phyloP scores from a whole-genome alignment of 306 rosid genomes.

The Acacia melanoxylon region DNA sequence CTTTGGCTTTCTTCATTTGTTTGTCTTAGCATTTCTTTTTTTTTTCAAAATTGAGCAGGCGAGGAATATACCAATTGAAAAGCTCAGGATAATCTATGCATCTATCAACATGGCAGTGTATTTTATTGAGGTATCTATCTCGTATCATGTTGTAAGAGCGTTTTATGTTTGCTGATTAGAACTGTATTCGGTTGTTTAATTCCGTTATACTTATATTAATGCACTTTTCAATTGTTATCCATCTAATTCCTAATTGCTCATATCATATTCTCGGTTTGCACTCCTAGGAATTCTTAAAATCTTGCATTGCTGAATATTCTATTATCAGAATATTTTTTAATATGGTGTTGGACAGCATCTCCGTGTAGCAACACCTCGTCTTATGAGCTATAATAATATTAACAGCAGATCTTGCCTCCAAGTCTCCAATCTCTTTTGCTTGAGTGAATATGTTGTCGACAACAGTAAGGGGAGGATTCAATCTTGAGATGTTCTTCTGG shows the following conservation, averaged over 20 bases:
- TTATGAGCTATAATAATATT: slow-evolving; percentile 8
- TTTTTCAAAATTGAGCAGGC: slow-evolving; percentile 60
- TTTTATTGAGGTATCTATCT: slow-evolving; percentile 67
- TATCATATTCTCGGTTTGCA: neutral
- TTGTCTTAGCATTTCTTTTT: slow-evolving; percentile 6
- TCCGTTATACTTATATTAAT: neutral
- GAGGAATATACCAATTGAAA: slow-evolving; percentile 83
- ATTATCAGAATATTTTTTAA: neutral
- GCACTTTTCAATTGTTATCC: neutral
- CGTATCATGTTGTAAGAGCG: neutral
- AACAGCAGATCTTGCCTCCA: slow-evolving; percentile 6
- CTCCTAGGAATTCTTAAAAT: neutral
- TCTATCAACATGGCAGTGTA: slow-evolving; percentile 70
- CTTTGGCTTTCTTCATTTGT: neutral
- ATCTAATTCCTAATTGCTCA: neutral
- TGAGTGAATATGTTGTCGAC: neutral
- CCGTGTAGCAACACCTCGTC: neutral
- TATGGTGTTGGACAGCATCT: neutral
- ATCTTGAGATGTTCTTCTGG: neutral
- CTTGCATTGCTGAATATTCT: slow-evolving; percentile 5
- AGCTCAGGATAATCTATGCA: slow-evolving; percentile 70
- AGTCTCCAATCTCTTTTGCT: neutral
- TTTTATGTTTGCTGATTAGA: slow-evolving; percentile 7
- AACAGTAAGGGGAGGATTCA: neutral
- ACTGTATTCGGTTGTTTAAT: neutral